These are phyloP conservation scores for Canavalia gladiata DNA, from an alignment of 306 rosid genomes.

Conservation along the genomic window DNA sequence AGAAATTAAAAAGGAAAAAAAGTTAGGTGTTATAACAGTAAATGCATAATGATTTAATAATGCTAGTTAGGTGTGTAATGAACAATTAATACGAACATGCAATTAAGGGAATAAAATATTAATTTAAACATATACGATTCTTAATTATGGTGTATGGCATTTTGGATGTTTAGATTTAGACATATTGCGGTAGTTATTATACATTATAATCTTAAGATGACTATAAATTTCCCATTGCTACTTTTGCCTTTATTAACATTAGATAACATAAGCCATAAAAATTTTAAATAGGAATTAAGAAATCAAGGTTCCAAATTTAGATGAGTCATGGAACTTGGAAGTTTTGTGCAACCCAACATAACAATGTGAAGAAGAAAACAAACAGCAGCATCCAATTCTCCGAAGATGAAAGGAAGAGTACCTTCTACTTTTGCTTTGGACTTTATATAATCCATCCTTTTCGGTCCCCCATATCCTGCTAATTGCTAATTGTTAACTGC, in stretches of 20 bases:
- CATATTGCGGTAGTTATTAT: not conserved
- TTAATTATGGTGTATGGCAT: not conserved
- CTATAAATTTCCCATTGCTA: no score
- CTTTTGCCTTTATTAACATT: no score
- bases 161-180: not conserved
- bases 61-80: constrained; percentile 1
- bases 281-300: not conserved
- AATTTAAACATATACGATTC: no score
- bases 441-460: constrained; percentile 26
- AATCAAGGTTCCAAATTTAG: constrained; percentile 1
- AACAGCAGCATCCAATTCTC: constrained; percentile 1
- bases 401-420: not conserved
- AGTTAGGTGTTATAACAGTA: not conserved
- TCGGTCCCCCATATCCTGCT: not conserved
- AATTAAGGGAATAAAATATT: not conserved
- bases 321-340: not conserved
- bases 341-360: not conserved
- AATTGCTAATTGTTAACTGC: not conserved
- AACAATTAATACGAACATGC: not conserved
- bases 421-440: constrained; percentile 7
- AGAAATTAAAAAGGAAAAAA: not conserved
- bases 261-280: not conserved
- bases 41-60: no score
- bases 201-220: no score
- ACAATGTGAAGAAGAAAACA: not conserved